These are phyloP conservation scores for Pouteria campechiana DNA, from an alignment of 179 eudicot species.

Conservation along the genomic window DNA sequence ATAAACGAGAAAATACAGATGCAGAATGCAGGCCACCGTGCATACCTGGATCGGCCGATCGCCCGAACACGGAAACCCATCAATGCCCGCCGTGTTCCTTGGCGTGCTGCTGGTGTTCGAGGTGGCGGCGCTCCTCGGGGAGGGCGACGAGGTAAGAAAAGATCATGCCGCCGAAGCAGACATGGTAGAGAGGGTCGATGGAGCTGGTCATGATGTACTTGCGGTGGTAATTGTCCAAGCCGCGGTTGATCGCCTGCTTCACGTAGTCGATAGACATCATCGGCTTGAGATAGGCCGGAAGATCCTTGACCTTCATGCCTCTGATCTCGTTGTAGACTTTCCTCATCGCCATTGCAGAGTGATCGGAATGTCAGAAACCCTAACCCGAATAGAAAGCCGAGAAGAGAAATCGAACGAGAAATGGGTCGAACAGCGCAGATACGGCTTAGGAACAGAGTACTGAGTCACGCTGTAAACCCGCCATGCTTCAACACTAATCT, in stretches of 20 bases:
- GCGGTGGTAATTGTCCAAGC: slow-evolving; percentile 55
- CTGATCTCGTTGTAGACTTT: slow-evolving; percentile 46
- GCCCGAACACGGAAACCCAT: no score
- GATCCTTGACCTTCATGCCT: slow-evolving; percentile 56
- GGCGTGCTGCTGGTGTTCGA: slow-evolving; percentile 40
- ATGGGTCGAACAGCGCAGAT: no score
- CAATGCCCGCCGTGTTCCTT: slow-evolving; percentile 22
- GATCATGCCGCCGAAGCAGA: slow-evolving; percentile 77
- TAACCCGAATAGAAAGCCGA: no score
- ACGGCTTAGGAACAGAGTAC: no score
- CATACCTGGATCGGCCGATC: no score
- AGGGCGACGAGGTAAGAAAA: slow-evolving; percentile 86
- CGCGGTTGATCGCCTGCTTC: slow-evolving; percentile 27
- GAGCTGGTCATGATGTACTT: slow-evolving; percentile 67
- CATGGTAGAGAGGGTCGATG: slow-evolving; percentile 45
- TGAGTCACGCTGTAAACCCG: no score
- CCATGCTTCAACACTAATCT: no score
- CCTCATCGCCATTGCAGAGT: slow-evolving; percentile 75
- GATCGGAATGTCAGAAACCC: no score
- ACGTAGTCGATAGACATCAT: slow-evolving; percentile 16
- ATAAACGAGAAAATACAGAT: no score
- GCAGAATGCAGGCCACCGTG: no score
- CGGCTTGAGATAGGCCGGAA: slow-evolving; percentile 49
- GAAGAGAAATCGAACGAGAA: no score
- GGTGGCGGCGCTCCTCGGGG: slow-evolving; percentile 93